Evolutionary conservation across 768 basidiomycete species (phyloP).

Genomic region (Leccinum aurantiacum): DNA sequence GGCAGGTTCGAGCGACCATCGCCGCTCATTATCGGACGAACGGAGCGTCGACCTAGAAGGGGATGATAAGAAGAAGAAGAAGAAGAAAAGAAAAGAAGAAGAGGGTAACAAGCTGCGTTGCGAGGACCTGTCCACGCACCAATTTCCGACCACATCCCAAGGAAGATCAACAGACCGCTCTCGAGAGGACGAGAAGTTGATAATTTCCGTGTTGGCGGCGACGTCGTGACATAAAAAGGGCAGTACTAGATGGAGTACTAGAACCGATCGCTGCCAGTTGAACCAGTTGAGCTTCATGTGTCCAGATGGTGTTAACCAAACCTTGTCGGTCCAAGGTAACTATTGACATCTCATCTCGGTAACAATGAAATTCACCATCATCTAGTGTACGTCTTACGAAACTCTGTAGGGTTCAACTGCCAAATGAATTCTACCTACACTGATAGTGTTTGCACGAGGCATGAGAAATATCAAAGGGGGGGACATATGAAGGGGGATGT

Average conservation of each 20-base stretch:
- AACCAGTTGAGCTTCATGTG: slow-evolving; percentile 19
- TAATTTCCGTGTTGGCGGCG: slow-evolving; percentile 64
- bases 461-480: neutral
- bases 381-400: slow-evolving; percentile 6
- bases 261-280: slow-evolving; percentile 12
- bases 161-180: slow-evolving; percentile 18
- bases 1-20: slow-evolving; percentile 43
- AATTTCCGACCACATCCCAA: slow-evolving; percentile 28
- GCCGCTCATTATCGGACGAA: slow-evolving; percentile 33
- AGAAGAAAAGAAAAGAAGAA: too few relatives aligned
- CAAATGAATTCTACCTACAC: slow-evolving; percentile 12
- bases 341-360: slow-evolving; percentile 7
- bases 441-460: slow-evolving; percentile 17
- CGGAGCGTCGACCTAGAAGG: slow-evolving; percentile 41
- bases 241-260: slow-evolving; percentile 8
- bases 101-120: neutral
- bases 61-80: slow-evolving; percentile 1
- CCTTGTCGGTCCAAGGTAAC: slow-evolving; percentile 1
- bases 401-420: neutral
- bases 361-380: slow-evolving; percentile 18
- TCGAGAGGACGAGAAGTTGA: slow-evolving; percentile 48
- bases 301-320: neutral
- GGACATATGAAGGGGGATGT: slow-evolving; percentile 7
- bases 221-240: slow-evolving; percentile 28
- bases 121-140: slow-evolving; percentile 17